Evolutionary conservation across 345 rosid species (phyloP).

Genomic region (Conringia planisiliqua): DNA sequence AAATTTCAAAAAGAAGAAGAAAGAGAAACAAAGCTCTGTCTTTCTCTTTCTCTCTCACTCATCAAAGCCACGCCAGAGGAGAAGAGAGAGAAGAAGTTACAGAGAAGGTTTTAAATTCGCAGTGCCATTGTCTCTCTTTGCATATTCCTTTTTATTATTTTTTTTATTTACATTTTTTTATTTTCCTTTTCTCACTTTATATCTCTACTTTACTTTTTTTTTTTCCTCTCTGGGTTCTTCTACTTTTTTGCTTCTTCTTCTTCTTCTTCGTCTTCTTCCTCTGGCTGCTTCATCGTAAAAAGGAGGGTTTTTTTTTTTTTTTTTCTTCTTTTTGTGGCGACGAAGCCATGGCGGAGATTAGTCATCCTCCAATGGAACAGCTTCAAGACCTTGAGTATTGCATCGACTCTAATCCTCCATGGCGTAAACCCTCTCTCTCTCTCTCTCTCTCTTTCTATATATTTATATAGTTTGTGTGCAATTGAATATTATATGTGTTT

Average conservation of each 20-base stretch:
- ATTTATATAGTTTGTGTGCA: not conserved
- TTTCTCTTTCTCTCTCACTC: slow-evolving; percentile 1
- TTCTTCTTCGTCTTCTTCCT: slow-evolving; percentile 9
- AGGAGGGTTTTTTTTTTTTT: not conserved
- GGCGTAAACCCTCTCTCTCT: slow-evolving; percentile 56
- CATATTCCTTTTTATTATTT: slow-evolving; percentile 33
- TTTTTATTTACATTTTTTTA: not conserved
- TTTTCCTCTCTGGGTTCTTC: slow-evolving; percentile 14
- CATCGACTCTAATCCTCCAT: slow-evolving; percentile 99
- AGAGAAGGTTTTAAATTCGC: slow-evolving; percentile 27
- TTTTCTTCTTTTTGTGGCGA: not conserved
- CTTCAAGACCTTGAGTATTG: slow-evolving; percentile 98
- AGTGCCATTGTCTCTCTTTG: slow-evolving; percentile 42
- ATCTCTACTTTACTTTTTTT: slow-evolving; percentile 49
- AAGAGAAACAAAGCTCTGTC: not conserved
- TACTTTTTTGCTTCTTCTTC: not conserved
- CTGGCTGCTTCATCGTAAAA: slow-evolving; percentile 8
- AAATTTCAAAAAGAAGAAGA: not conserved
- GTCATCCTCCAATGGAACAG: slow-evolving; percentile 88
- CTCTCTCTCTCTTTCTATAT: not conserved
- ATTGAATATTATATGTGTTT: slow-evolving; percentile 4
- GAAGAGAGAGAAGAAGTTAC: slow-evolving; percentile 15
- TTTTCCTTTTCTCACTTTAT: slow-evolving; percentile 41
- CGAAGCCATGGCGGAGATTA: slow-evolving; percentile 55
- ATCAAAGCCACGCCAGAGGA: slow-evolving; percentile 14